Evolutionary conservation across 2,329 filamentous ascomycete species (phyloP).

Genomic region (Microdochium bolleyi): DNA sequence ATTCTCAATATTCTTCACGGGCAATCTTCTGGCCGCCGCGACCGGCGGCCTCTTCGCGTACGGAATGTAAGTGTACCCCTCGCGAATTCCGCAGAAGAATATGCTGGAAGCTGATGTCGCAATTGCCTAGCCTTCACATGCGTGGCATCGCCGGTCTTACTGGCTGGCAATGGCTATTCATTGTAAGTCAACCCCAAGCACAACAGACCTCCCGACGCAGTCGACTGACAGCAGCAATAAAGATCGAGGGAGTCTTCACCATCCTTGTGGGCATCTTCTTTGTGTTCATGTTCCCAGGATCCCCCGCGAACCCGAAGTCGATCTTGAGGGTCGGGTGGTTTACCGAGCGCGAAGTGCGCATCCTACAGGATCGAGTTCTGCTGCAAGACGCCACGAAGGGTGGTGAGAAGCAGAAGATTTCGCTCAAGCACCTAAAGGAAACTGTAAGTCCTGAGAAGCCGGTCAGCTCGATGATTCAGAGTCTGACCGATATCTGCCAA

Average conservation of each 20-base stretch:
- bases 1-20: constrained; percentile 30
- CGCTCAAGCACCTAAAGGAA: no score
- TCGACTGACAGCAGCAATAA: constrained; percentile 10
- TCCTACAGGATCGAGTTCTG: not conserved
- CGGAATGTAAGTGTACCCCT: constrained; percentile 25
- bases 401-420: not conserved
- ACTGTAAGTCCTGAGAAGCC: no score
- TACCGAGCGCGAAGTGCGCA: not conserved
- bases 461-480: no score
- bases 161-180: constrained; percentile 38
- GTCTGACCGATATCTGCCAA: not conserved
- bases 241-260: constrained; percentile 21
- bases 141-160: constrained; percentile 24
- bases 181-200: no score
- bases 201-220: no score
- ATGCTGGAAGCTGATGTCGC: no score
- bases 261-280: constrained; percentile 21
- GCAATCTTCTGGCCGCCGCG: constrained; percentile 28
- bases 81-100: no score
- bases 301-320: not conserved
- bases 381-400: not conserved
- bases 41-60: constrained; percentile 13
- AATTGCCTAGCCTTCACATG: constrained; percentile 20
- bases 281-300: not conserved
- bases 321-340: not conserved